Base-by-base conservation (phyloP, 2,329 filamentous ascomycete species). In the Curvularia sp. region DNA sequence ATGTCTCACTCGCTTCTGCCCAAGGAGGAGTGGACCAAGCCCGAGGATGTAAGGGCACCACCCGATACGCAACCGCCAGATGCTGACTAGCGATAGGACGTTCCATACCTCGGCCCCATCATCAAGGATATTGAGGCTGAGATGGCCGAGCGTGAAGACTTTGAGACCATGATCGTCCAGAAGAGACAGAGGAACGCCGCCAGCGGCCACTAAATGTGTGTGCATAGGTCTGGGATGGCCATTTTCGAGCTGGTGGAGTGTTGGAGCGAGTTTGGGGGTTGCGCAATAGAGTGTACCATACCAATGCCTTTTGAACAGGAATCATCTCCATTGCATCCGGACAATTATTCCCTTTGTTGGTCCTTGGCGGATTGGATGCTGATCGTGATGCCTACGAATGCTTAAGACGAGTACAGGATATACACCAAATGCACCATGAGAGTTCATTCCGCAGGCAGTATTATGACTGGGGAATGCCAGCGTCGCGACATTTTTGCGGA, bases 61-160 rank as follows among this genome's bases (percentile, higher is more conserved):
- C 15, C 20, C 7, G 2, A 0, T 43, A 30, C 5, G 5, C 15
- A 9, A 5, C 38, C 5, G 9, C 22, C 8, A 15, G 46, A 39
- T 49, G 49, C 68, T 76, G 54, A 75, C 31, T 22, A 20, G 10
- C 22, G 54, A 57, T 75, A 92, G 88, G 89, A 91, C 70, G 73
- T 81, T 59, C 81, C 82, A 70, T 92, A 92, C 77, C 83, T 92
- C 50, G 83, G 82, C 68, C 85, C 85, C 38, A 85, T 90, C 76
- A 90, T 92, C 77, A 80, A 82, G 67, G 86, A 89, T 77, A 85
- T 92, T 71, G 87, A 90, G 79, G 81, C 83, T 55, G 88, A 90
- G 81, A 77, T 81, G 67, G 84, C 84, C 73, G 89, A 92, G 80
- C 85, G 88, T 66, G 82, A 83, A 66, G 88, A 91, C 73, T 80